Percentiles rank a stretch among this genome's conserved stretches.
phyloP scores from a whole-genome alignment of 169 alveolate genomes.

The Miamiensis avidus region DNA sequence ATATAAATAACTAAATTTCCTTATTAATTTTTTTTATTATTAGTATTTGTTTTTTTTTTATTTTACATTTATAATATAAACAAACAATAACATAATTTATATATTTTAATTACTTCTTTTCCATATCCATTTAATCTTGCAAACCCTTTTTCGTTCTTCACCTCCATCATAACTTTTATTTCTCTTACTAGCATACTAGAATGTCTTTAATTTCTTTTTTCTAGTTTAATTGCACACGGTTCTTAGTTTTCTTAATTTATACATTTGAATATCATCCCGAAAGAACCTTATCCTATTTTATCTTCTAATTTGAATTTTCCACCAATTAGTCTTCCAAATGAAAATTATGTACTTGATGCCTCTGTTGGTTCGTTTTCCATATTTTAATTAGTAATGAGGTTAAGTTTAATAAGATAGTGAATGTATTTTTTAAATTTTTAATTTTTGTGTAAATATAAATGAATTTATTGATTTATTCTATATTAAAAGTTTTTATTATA shows the following conservation, averaged over 20 bases:
- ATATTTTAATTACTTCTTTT: conserved; percentile 37
- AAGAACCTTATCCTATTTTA: conserved; percentile 59
- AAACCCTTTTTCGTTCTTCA: conserved; percentile 47
- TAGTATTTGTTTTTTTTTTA: no score
- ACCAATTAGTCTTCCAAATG: conserved; percentile 44
- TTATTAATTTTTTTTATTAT: no score
- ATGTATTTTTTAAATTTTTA: no score
- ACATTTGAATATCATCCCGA: conserved; percentile 47
- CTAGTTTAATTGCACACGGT: conserved; percentile 57
- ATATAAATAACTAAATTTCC: background rate
- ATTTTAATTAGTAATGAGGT: no score
- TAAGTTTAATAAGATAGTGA: no score
- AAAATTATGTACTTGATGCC: no score
- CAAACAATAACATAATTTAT: no score
- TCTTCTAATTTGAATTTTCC: conserved; percentile 56
- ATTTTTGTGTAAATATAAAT: no score
- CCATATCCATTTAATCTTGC: conserved; percentile 54
- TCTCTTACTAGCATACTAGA: conserved; percentile 38
- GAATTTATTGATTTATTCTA: no score
- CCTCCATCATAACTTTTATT: conserved; percentile 42
- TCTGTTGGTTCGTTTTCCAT: no score
- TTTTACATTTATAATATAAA: no score
- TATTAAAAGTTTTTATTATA: no score
- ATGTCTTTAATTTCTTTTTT: conserved; percentile 44
- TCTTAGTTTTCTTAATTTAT: conserved; percentile 48